These are phyloP conservation scores for Aaosphaeria pasadenensis DNA, from an alignment of 2,329 filamentous ascomycete genomes.

Conservation along the genomic window DNA sequence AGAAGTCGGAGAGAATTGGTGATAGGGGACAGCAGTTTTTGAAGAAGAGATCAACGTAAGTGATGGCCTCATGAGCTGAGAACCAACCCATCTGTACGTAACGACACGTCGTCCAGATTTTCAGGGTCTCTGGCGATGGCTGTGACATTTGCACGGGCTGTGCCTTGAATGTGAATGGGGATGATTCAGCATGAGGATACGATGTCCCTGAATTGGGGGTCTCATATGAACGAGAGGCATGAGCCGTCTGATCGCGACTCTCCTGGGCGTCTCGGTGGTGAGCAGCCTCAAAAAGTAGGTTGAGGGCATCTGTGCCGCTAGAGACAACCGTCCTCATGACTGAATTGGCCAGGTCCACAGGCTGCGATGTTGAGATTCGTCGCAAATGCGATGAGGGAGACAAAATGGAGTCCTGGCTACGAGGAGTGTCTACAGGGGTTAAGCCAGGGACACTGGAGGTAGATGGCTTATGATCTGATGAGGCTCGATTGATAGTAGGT, in stretches of 20 bases:
- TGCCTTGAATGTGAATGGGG: conserved; percentile 30
- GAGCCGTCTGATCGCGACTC: conserved; percentile 21
- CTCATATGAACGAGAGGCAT: conserved; percentile 37
- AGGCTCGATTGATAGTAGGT: conserved; percentile 6
- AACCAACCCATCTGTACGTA: conserved; percentile 58
- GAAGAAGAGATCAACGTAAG: conserved; percentile 53
- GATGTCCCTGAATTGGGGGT: conserved; percentile 31
- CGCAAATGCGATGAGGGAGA: conserved; percentile 27
- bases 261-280: conserved; percentile 36
- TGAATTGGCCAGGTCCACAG: conserved; percentile 33
- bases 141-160: conserved; percentile 39
- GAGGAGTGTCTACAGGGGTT: conserved; percentile 25
- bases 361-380: conserved; percentile 31
- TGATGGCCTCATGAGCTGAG: conserved; percentile 52
- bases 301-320: conserved; percentile 53
- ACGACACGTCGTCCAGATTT: conserved; percentile 48
- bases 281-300: conserved; percentile 52
- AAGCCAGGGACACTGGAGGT: conserved; percentile 21
- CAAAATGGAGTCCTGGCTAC: conserved; percentile 18
- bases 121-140: conserved; percentile 39
- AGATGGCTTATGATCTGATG: conserved; percentile 22
- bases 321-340: conserved; percentile 51
- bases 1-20: conserved; percentile 50
- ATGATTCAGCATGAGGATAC: conserved; percentile 19
- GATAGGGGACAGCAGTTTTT: conserved; percentile 51